Conservation (phyloP, 805 yeast species). For the Nakazawaea wyomingensis region DNA sequence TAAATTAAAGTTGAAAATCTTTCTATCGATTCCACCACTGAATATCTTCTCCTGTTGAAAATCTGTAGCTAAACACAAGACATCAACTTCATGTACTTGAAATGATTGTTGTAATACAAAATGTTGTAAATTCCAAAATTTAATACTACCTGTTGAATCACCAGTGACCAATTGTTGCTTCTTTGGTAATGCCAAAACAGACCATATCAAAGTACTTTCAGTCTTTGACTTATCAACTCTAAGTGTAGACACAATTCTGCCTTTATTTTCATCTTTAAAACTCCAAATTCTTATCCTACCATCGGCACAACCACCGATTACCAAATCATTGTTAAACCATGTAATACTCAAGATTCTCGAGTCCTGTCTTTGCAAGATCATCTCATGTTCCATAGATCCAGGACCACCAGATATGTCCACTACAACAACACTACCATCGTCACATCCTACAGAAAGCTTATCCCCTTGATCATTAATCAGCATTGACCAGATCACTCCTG, state of each 20-base stretch:
- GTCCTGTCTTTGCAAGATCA: conserved; percentile 76
- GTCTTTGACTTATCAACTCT: conserved; percentile 84
- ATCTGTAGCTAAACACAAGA: conserved; percentile 65
- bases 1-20: conserved; percentile 66
- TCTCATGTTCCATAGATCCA: conserved; percentile 74
- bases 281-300: conserved; percentile 87
- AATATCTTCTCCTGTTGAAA: conserved; percentile 59
- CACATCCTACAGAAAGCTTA: conserved; percentile 86
- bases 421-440: conserved; percentile 85
- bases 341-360: conserved; percentile 73
- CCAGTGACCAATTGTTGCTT: conserved; percentile 84
- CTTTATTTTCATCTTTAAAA: conserved; percentile 37
- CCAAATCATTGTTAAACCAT: conserved; percentile 61
- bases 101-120: conserved; percentile 78
- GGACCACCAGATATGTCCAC: conserved; percentile 81
- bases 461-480: conserved; percentile 56
- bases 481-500: conserved; percentile 91
- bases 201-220: conserved; percentile 91
- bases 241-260: conserved; percentile 77
- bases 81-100: conserved; percentile 87
- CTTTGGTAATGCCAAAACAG: conserved; percentile 57
- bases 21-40: conserved; percentile 91
- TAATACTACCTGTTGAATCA: conserved; percentile 91
- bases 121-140: conserved; percentile 84
- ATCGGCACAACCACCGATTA: conserved; percentile 95